Base-by-base conservation (phyloP, 768 basidiomycete genomes). In the Sporobolomyces pararoseus region DNA sequence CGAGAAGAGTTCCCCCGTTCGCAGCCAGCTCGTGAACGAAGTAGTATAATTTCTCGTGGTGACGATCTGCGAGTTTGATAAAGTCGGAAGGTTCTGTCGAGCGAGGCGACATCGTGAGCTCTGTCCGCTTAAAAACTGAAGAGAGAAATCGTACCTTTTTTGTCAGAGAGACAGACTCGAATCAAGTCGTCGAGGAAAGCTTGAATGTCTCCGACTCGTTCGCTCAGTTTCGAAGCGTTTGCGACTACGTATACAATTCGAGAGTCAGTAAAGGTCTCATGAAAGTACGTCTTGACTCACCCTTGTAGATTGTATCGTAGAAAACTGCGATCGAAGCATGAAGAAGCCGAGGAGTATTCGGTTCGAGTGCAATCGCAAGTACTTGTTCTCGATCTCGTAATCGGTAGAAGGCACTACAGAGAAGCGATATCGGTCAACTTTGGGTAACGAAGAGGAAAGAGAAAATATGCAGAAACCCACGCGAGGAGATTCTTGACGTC, bases 381-480 rank as follows among this genome's bases (percentile, higher is more conserved):
- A 74, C 68, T 49, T 74, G 68, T 37, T 71, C 54, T 7, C 69
- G 69, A 54, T 74, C 73, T 13, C 73, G 57, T 47, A 65, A 35
- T 4, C 62, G 66, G 51, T 67, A 70, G 53, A 65, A 74, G 7
- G 73, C 73, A 3, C 73, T 74, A 46, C 7, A 12, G 21, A 10
- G 29, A 2, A 35, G 2, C n/a, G 25, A 14, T 35, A 25, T 27
- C 21, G 34, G 64, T 55, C 53, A 57, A 44, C 7, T 32, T 6
- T 2, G 29, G 19, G 44, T 16, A 1, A 25, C 12, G 21, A 23
- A 2, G 13, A 25, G 29, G 0, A 25, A 34, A 65, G 9, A 10
- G n/a, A 12, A 16, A 29, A 52, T 9, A n/a, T n/a, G n/a, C n/a
- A n/a, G 10, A n/a, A 23, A 71, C 71, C 34, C 19, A 72, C 71